These are phyloP conservation scores for Trichosporon ovoides DNA, from an alignment of 1,284 basidiomycete genomes.

Conservation along the genomic window DNA sequence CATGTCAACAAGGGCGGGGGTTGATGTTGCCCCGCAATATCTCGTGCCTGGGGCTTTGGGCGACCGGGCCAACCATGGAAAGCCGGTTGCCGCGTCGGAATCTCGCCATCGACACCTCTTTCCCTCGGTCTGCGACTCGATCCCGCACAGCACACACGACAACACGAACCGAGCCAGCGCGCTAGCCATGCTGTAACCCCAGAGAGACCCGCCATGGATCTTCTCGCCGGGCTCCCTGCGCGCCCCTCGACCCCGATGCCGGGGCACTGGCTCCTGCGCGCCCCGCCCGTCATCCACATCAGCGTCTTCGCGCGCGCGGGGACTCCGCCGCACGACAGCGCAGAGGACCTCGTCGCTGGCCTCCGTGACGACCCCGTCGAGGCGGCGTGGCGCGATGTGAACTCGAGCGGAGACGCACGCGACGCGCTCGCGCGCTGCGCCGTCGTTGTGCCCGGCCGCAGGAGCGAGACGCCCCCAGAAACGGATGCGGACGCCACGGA, in stretches of 20 bases:
- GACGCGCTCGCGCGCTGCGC: slow-evolving; percentile 5
- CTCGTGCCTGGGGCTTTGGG: not conserved
- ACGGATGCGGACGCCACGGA: not conserved
- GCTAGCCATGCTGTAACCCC: slow-evolving; percentile 1
- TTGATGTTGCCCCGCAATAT: not conserved
- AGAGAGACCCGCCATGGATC: slow-evolving; percentile 7
- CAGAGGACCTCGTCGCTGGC: slow-evolving; percentile 1
- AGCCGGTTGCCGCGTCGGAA: not conserved
- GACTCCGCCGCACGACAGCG: not conserved
- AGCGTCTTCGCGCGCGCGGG: slow-evolving; percentile 10
- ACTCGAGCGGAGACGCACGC: slow-evolving; percentile 10
- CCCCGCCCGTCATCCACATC: slow-evolving; percentile 24
- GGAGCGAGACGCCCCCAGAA: not conserved
- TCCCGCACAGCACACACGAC: not conserved
- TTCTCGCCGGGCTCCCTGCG: slow-evolving; percentile 18
- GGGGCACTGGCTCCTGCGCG: slow-evolving; percentile 29
- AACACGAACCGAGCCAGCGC: too few relatives aligned
- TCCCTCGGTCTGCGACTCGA: not conserved
- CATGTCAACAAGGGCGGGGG: not conserved
- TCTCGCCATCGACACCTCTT: not conserved
- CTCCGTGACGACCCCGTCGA: slow-evolving; percentile 26
- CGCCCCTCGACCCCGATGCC: slow-evolving; percentile 24
- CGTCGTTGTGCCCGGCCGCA: slow-evolving; percentile 10
- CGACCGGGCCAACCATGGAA: not conserved
- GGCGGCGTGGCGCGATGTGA: slow-evolving; percentile 26